Evolutionary conservation across 108 stramenopile species (phyloP), one percentile per base, ranked within the genome.

Genomic region (Fragilariopsis cylindrus): DNA sequence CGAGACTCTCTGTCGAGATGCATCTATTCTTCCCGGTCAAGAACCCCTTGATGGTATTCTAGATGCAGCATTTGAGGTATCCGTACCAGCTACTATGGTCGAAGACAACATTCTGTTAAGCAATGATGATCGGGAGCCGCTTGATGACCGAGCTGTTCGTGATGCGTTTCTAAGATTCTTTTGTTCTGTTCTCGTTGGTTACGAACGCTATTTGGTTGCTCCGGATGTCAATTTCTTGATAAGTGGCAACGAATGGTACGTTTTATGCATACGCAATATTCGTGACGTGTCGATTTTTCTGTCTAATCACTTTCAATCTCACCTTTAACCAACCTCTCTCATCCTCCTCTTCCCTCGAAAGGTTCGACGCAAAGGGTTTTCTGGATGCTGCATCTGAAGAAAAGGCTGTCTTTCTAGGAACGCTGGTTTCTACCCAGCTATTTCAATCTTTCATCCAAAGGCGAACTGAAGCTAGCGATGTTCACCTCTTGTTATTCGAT

Each of bases 381-480:
- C 70, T 95, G 13, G 80, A 87, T 40, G 74, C 87, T 9, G 87
- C 81, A 7, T 76, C 88, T 5, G 80, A 83, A 4, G 83, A 83
- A 16, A 84, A 82, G 16, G 79, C 79, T 19, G 62, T 87, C 13
- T 95, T 75, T 79, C 57, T 95, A 40, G 81, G 76, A 40, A 40
- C 79, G 3, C 70, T 95, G 46, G 84, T 89, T 12, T 69, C 84
- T 12, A 95, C 94, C 0, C 94, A 95, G 75, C 74, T 95, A 9
- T 95, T 95, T 68, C 94, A 95, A 66, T 88, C 91, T 4, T 95
- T 91, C 69, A 86, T 95, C 67, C 94, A 95, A 77, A 81, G 90
- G 21, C 81, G 94, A 15, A 95, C 94, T 4, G 94, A 95, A 64
- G 88, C 91, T 5, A 91, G 91, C 73, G 94, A 95, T 71, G 83